A percentile compares a stretch with the other conserved stretches of the same genome.
Conservation (phyloP, 164 flowering plant species). For the Kalanchoe fedtschenkoi region DNA sequence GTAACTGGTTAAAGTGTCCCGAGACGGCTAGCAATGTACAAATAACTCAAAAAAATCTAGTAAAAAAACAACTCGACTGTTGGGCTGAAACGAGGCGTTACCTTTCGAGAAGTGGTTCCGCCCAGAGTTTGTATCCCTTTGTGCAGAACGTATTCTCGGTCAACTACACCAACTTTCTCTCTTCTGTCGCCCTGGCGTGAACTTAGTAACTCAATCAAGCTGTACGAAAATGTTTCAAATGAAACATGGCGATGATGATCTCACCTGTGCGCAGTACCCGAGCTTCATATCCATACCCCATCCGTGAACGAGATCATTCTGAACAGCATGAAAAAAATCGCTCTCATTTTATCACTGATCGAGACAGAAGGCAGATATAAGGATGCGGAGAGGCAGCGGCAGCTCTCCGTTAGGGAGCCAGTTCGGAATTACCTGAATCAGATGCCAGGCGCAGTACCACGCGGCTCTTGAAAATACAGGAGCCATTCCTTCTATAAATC, state of each 20-base stretch:
- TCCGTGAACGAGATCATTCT: constrained; percentile 98
- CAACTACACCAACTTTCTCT: constrained; percentile 69
- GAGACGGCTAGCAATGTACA: too few relatives aligned
- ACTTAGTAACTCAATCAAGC: too few relatives aligned
- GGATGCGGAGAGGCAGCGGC: too few relatives aligned
- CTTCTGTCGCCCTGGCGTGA: constrained; percentile 87
- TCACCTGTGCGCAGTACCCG: constrained; percentile 97
- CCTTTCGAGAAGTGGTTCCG: constrained; percentile 33
- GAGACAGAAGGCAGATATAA: too few relatives aligned
- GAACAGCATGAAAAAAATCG: constrained; percentile 16
- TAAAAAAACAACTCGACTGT: too few relatives aligned
- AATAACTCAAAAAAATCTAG: too few relatives aligned
- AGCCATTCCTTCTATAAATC: constrained; percentile 98
- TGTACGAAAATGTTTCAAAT: too few relatives aligned
- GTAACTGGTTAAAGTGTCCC: too few relatives aligned
- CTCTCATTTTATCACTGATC: too few relatives aligned
- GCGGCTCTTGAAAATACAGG: constrained; percentile 95
- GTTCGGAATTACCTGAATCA: constrained; percentile 59
- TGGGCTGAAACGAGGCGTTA: too few relatives aligned
- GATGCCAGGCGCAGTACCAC: constrained; percentile 95
- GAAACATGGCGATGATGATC: constrained; percentile 3
- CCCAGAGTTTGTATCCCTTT: constrained; percentile 70
- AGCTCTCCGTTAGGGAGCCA: not conserved
- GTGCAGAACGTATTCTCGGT: constrained; percentile 66
- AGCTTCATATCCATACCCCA: constrained; percentile 99